Conservation (phyloP, 441 rosid species). For the Geranium incanum region DNA sequence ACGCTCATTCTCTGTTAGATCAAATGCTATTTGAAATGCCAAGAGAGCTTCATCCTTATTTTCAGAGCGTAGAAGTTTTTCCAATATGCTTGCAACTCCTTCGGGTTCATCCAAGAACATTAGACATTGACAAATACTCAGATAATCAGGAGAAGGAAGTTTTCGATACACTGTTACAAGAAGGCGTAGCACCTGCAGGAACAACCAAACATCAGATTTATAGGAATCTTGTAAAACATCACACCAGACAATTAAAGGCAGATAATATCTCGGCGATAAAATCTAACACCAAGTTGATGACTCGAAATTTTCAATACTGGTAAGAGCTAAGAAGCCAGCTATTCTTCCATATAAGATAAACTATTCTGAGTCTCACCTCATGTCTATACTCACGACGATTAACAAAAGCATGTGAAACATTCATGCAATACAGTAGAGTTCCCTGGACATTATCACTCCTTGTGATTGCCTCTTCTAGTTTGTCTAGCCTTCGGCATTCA, state of each 20-base stretch:
- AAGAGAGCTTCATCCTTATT: slow-evolving; percentile 75
- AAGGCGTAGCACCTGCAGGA: slow-evolving; percentile 72
- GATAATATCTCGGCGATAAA: background rate
- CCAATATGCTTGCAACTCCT: slow-evolving; percentile 71
- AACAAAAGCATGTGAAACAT: slow-evolving; percentile 78
- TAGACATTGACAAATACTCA: slow-evolving; percentile 91
- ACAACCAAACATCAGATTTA: slow-evolving; percentile 13
- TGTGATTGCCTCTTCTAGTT: slow-evolving; percentile 88
- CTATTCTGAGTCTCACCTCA: slow-evolving; percentile 46
- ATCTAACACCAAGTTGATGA: background rate
- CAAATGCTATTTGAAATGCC: slow-evolving; percentile 89
- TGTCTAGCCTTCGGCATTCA: slow-evolving; percentile 92
- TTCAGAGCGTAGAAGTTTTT: slow-evolving; percentile 79
- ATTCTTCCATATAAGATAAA: no score
- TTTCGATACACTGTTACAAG: slow-evolving; percentile 80
- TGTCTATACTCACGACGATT: slow-evolving; percentile 77
- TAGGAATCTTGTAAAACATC: slow-evolving; percentile 5
- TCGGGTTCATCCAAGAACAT: slow-evolving; percentile 94
- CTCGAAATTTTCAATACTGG: background rate
- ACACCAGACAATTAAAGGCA: background rate
- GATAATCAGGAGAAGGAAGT: slow-evolving; percentile 85
- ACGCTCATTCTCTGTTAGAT: slow-evolving; percentile 95
- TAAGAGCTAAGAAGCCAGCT: no score
- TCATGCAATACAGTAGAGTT: slow-evolving; percentile 69
- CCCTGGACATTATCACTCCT: slow-evolving; percentile 82